A percentile compares a stretch with the other conserved stretches of the same genome.
Conservation (phyloP, 305 asterid species). For the Plantago lanceolata region DNA sequence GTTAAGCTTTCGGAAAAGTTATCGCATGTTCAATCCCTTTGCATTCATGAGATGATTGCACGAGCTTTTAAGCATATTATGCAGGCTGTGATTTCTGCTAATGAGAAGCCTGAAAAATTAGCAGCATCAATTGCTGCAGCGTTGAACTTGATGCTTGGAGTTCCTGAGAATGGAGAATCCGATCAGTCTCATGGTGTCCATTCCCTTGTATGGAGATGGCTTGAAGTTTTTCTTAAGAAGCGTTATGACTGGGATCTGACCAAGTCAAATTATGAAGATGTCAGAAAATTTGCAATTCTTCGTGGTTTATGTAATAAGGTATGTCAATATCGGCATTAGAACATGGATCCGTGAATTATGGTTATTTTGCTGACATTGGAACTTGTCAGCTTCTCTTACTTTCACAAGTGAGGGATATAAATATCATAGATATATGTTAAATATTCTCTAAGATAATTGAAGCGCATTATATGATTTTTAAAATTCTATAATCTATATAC, state of each 20-base stretch:
- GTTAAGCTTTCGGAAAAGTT: slow-evolving; percentile 94
- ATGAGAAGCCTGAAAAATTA: slow-evolving; percentile 57
- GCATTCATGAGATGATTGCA: slow-evolving; percentile 93
- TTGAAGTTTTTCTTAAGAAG: slow-evolving; percentile 73
- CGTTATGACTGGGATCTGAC: slow-evolving; percentile 80
- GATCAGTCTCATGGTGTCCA: slow-evolving; percentile 49
- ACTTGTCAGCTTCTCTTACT: slow-evolving; percentile 9
- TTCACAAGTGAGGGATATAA: slow-evolving; percentile 4
- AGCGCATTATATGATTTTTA: neutral
- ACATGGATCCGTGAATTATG: slow-evolving; percentile 18
- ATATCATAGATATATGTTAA: slow-evolving; percentile 18
- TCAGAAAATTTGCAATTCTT: slow-evolving; percentile 83
- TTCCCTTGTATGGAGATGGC: slow-evolving; percentile 85
- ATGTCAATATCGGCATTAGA: slow-evolving; percentile 30
- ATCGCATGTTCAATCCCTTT: slow-evolving; percentile 93
- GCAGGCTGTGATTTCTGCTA: slow-evolving; percentile 81
- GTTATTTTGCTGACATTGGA: slow-evolving; percentile 14
- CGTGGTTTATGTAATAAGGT: slow-evolving; percentile 99
- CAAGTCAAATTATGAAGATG: slow-evolving; percentile 62
- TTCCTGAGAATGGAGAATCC: slow-evolving; percentile 51
- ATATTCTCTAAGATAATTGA: slow-evolving; percentile 10
- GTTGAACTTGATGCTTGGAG: slow-evolving; percentile 88
- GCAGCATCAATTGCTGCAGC: slow-evolving; percentile 76
- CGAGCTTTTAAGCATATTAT: slow-evolving; percentile 93
- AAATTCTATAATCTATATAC: neutral